Evolutionary conservation across 1,284 basidiomycete species (phyloP).

Genomic region (Pterulicium gracile): DNA sequence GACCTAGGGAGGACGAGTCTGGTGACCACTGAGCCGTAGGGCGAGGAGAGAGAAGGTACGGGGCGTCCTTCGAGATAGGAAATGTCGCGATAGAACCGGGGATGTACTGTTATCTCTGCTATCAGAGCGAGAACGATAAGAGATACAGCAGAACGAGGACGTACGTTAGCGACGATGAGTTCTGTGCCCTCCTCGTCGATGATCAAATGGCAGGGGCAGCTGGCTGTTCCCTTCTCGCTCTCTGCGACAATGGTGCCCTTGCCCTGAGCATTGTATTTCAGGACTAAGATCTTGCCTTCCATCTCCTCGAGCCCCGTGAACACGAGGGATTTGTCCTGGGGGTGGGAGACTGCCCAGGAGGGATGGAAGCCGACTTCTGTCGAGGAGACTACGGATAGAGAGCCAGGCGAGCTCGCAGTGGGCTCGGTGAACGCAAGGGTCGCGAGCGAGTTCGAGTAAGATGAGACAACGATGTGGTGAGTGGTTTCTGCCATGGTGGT

Average conservation of each 20-base stretch:
- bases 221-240: slow-evolving; percentile 38
- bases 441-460: not conserved
- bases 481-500: not conserved
- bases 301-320: slow-evolving; percentile 44
- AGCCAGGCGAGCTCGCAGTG: not conserved
- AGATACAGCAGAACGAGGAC: slow-evolving; percentile 16
- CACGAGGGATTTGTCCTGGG: slow-evolving; percentile 29
- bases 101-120: slow-evolving; percentile 37
- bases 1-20: slow-evolving; percentile 23
- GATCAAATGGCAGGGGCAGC: slow-evolving; percentile 21
- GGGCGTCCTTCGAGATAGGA: no score
- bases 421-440: not conserved
- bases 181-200: slow-evolving; percentile 32
- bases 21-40: slow-evolving; percentile 32
- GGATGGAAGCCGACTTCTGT: slow-evolving; percentile 34
- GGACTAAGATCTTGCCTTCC: slow-evolving; percentile 44
- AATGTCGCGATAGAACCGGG: slow-evolving; percentile 37
- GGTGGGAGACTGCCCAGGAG: slow-evolving; percentile 41
- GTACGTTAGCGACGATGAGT: slow-evolving; percentile 56
- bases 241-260: slow-evolving; percentile 33
- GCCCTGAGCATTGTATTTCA: slow-evolving; percentile 40
- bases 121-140: not conserved
- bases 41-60: slow-evolving; percentile 16
- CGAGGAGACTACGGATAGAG: not conserved
- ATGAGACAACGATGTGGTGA: not conserved